Base-by-base conservation (phyloP, 1,284 basidiomycete genomes). In the Ganoderma meredithae region DNA sequence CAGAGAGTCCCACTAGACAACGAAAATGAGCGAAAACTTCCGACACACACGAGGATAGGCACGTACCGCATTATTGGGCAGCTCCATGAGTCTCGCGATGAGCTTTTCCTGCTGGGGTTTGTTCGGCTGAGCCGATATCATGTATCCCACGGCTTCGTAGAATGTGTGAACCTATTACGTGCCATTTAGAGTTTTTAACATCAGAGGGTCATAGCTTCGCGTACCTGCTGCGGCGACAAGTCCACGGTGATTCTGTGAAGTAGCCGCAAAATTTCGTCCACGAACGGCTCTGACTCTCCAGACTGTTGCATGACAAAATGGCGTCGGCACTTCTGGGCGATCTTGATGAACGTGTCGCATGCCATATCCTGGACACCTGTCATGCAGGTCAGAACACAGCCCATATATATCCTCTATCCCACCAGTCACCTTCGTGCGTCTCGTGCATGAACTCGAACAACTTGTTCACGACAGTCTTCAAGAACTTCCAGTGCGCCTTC, bases 401-500 rank as follows among this genome's bases (percentile, higher is more conserved):
- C 64, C 55, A 12, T 36, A 39, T 36, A 6, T 55, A 52, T 33
- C 66, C 40, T 39, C 68, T 71, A 67, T 22, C 27, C 47, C 67
- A 65, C 39, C 39, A 63, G 62, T 74, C 69, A 90, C 96, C 97
- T 84, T 99, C 98, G 78, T 99, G 98, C 0, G 96, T 98, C 83
- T 99, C 98, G 82, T 99, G 98, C 97, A 99, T 99, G 80, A 99
- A 99, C 81, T 99, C 98, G 81, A 99, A 99, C 22, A 99, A 86
- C 83, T 99, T 99, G 85, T 99, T 99, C 73, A 99, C 98, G 62
- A 99, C 98, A 3, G 98, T 99, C 86, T 99, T 99, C 79, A 99
- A 84, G 89, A 99, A 99, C 84, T 99, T 99, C 98, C 98, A 99
- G 80, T 99, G 98, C 27, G 98, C 98, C 81, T 99, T 99, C 77